Percentiles rank a stretch among this genome's conserved stretches.
Conservation (phyloP, 2,329 filamentous ascomycete species). For the Talaromyces islandicus region DNA sequence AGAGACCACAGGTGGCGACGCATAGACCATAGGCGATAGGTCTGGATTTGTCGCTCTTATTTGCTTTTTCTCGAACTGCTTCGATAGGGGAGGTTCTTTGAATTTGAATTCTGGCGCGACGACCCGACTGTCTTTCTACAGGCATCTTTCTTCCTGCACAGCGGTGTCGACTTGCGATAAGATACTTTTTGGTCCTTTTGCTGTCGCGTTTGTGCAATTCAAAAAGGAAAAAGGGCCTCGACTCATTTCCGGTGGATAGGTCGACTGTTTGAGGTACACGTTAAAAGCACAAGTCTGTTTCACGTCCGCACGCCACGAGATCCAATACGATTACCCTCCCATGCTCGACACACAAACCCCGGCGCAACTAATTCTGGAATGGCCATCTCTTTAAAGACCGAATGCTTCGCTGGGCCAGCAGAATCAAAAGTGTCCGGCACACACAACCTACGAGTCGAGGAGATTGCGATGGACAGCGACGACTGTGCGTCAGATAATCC, state of each 20-base stretch:
- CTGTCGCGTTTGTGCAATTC: background rate
- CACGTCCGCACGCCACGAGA: background rate
- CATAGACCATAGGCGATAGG: background rate
- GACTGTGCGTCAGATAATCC: background rate
- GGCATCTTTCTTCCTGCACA: background rate
- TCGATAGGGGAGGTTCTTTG: background rate
- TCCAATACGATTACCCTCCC: background rate
- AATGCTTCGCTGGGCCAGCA: background rate
- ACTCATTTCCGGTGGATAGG: background rate
- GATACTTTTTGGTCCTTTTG: background rate
- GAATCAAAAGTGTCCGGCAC: constrained; percentile 1
- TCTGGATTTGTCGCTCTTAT: background rate
- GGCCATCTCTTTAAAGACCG: constrained; percentile 11
- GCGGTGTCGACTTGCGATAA: background rate
- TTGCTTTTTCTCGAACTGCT: background rate
- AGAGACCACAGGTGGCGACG: background rate
- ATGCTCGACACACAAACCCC: background rate
- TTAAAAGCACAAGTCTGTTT: background rate
- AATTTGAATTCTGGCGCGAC: background rate
- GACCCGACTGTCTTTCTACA: background rate
- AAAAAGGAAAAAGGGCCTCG: background rate
- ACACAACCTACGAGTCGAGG: background rate
- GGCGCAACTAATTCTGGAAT: constrained; percentile 12
- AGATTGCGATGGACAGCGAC: background rate
- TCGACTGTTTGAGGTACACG: background rate